phyloP scores from a whole-genome alignment of 768 basidiomycete genomes.

The Rhodotorula toruloides region DNA sequence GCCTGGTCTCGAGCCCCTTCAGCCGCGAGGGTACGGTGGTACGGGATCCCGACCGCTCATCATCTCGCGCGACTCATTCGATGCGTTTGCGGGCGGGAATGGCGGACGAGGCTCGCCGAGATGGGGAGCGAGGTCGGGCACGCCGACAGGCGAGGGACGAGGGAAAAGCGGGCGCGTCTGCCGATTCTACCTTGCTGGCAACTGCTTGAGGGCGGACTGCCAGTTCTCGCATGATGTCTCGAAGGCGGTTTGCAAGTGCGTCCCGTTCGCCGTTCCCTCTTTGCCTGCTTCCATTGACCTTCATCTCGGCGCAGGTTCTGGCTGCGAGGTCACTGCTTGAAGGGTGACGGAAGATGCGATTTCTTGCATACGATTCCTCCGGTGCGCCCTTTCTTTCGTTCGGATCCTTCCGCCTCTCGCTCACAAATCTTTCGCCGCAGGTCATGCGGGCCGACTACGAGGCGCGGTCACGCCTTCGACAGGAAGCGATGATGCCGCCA shows the following conservation, averaged over 20 bases:
- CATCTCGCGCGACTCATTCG: conserved; percentile 42
- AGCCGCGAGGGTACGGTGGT: conserved; percentile 9
- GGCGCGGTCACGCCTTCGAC: conserved; percentile 36
- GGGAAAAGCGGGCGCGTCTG: conserved; percentile 61
- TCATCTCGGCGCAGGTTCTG: conserved; percentile 74
- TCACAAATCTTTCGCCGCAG: conserved; percentile 46
- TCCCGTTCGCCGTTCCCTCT: conserved; percentile 12
- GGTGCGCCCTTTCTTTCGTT: conserved; percentile 50
- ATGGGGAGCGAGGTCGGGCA: conserved; percentile 39
- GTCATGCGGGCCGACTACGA: conserved; percentile 40
- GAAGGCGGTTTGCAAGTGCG: conserved; percentile 59
- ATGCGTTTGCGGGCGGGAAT: conserved; percentile 38
- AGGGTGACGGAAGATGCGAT: conserved; percentile 72
- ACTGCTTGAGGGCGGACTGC: conserved; percentile 92
- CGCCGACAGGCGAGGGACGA: conserved; percentile 37
- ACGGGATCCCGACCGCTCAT: conserved; percentile 40
- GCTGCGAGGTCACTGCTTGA: conserved; percentile 94
- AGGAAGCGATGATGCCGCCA: conserved; percentile 45
- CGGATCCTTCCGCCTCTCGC: neutral
- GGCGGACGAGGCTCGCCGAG: conserved; percentile 31
- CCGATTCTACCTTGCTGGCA: conserved; percentile 91
- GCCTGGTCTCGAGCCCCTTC: conserved; percentile 52
- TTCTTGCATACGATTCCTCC: conserved; percentile 75
- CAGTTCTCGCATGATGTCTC: conserved; percentile 57
- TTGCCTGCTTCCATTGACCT: neutral